Conservation (phyloP, 2,329 filamentous ascomycete species). For the Kalmusia sp. region DNA sequence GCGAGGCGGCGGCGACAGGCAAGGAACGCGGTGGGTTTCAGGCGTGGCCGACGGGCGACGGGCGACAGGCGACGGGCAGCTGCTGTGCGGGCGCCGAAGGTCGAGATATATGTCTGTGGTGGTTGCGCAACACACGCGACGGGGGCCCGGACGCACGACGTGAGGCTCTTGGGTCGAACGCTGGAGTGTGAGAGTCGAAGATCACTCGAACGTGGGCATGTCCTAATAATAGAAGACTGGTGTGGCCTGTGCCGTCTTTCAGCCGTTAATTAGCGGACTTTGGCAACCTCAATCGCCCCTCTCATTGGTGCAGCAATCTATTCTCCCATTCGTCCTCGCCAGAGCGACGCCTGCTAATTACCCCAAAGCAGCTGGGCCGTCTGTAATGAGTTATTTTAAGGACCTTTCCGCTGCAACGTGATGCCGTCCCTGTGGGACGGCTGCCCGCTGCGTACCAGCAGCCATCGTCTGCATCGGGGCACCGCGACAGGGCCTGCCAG, state of each 20-base stretch:
- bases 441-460: constrained; percentile 10
- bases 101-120: constrained; percentile 35
- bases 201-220: constrained; percentile 8
- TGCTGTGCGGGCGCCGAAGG: constrained; percentile 22
- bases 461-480: not conserved
- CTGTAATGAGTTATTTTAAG: constrained; percentile 37
- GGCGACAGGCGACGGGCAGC: constrained; percentile 27
- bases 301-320: constrained; percentile 9
- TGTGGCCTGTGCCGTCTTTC: constrained; percentile 9
- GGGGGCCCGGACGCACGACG: constrained; percentile 13
- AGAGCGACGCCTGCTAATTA: not conserved
- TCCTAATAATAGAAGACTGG: constrained; percentile 8
- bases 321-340: constrained; percentile 8
- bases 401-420: constrained; percentile 19
- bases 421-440: constrained; percentile 9
- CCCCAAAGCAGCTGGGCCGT: constrained; percentile 7
- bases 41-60: constrained; percentile 28
- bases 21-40: constrained; percentile 33
- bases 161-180: constrained; percentile 36
- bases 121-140: constrained; percentile 25
- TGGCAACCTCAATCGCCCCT: not conserved
- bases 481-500: constrained; percentile 9
- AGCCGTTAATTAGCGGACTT: constrained; percentile 12
- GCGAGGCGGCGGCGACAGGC: constrained; percentile 28
- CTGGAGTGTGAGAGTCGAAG: constrained; percentile 32